Conservation (phyloP, 192 early-diverging fungal species). For the Phycomyces blakesleeanus region DNA sequence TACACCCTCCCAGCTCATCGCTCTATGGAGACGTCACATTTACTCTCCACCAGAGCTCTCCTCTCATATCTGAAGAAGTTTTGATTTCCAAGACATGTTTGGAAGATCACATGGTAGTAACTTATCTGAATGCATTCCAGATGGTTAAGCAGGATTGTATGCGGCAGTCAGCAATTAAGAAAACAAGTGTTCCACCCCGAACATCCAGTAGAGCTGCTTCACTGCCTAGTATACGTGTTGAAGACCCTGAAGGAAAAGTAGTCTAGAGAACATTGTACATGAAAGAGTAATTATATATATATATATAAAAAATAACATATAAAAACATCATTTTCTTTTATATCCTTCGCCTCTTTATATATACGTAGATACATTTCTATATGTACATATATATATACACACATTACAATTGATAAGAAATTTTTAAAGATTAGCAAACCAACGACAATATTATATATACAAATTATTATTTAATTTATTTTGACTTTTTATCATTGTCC, state of each 20-base stretch:
- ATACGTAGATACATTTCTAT: too few relatives aligned
- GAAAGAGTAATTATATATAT: not conserved
- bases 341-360: too few relatives aligned
- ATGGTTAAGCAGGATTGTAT: constrained; percentile 22
- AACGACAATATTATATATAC: too few relatives aligned
- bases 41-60: constrained; percentile 25
- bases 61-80: constrained; percentile 31
- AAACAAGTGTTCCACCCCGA: not conserved
- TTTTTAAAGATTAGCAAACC: too few relatives aligned
- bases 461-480: too few relatives aligned
- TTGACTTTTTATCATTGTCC: too few relatives aligned
- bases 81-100: constrained; percentile 33
- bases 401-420: too few relatives aligned
- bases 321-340: too few relatives aligned
- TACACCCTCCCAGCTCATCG: not conserved
- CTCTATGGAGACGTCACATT: constrained; percentile 17
- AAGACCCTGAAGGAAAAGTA: not conserved
- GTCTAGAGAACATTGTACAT: not conserved
- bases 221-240: not conserved
- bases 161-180: not conserved
- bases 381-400: too few relatives aligned
- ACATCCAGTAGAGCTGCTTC: not conserved
- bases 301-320: not conserved
- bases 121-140: constrained; percentile 32
- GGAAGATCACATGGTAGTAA: constrained; percentile 38